Percentiles rank a stretch among this genome's conserved stretches.
Evolutionary conservation across 345 rosid species (phyloP).

Genomic region (Cardamine chenopodiifolia): DNA sequence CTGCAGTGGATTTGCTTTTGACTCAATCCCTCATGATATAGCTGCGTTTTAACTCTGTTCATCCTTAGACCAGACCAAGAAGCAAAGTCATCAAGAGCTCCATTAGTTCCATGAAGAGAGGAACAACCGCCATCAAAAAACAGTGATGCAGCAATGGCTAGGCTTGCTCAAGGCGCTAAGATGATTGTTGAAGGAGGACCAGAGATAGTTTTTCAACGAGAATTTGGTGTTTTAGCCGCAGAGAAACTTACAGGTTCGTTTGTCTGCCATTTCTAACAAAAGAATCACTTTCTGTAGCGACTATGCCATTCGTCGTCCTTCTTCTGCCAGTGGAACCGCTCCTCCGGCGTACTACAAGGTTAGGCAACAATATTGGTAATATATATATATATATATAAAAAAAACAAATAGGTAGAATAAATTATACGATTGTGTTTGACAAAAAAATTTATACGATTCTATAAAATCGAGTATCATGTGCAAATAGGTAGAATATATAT

Average conservation of each 20-base stretch:
- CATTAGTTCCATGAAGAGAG: neutral
- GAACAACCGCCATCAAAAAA: neutral
- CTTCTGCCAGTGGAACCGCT: constrained; percentile 41
- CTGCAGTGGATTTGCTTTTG: neutral
- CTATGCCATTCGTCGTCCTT: constrained; percentile 53
- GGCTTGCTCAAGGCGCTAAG: constrained; percentile 75
- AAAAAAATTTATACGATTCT: no score
- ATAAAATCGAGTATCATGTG: no score
- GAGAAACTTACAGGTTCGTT: constrained; percentile 74
- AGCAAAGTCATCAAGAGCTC: neutral
- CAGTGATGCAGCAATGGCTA: constrained; percentile 86
- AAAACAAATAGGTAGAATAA: no score
- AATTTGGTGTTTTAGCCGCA: constrained; percentile 52
- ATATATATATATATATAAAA: no score
- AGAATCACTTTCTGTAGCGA: constrained; percentile 72
- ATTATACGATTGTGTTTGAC: no score
- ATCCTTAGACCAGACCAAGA: neutral
- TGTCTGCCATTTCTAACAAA: constrained; percentile 67
- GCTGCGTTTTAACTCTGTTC: neutral
- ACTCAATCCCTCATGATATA: neutral
- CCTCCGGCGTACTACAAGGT: constrained; percentile 74
- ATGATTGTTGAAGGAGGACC: constrained; percentile 79
- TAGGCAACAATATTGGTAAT: constrained; percentile 12
- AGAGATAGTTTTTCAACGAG: constrained; percentile 65
- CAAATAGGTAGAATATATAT: no score